Evolutionary conservation across 345 rosid genomes (phyloP).

Genomic region (Dovyalis caffra): DNA sequence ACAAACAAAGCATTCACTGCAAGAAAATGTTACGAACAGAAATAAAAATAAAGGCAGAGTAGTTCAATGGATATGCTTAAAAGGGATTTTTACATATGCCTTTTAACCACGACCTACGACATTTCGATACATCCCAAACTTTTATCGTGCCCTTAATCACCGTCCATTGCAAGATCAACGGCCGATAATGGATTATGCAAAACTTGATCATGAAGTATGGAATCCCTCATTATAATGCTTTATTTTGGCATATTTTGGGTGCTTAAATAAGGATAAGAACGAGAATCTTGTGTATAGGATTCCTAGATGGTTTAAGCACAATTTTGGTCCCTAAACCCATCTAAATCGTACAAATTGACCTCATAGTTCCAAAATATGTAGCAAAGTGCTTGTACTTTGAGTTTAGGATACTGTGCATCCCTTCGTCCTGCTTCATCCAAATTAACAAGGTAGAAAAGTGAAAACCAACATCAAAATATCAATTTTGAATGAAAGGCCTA

Average conservation of each 20-base stretch:
- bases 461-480: too few species aligned
- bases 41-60: background rate
- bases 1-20: background rate
- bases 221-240: background rate
- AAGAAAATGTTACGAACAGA: background rate
- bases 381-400: too few species aligned
- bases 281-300: background rate
- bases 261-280: background rate
- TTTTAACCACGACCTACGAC: background rate
- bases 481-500: too few species aligned
- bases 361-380: too few species aligned
- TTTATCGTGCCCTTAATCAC: background rate
- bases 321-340: background rate
- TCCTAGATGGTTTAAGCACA: background rate
- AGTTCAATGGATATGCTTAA: background rate
- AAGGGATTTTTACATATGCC: slow-evolving; percentile 42
- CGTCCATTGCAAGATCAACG: slow-evolving; percentile 1
- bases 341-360: background rate
- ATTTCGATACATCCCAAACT: background rate
- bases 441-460: too few species aligned
- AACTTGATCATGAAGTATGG: background rate
- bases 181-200: background rate
- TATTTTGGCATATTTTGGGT: background rate
- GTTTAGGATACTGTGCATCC: too few species aligned
- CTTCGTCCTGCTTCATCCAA: too few species aligned